Base-by-base conservation (phyloP, 164 flowering plant species). In the Vitis rotundifolia region DNA sequence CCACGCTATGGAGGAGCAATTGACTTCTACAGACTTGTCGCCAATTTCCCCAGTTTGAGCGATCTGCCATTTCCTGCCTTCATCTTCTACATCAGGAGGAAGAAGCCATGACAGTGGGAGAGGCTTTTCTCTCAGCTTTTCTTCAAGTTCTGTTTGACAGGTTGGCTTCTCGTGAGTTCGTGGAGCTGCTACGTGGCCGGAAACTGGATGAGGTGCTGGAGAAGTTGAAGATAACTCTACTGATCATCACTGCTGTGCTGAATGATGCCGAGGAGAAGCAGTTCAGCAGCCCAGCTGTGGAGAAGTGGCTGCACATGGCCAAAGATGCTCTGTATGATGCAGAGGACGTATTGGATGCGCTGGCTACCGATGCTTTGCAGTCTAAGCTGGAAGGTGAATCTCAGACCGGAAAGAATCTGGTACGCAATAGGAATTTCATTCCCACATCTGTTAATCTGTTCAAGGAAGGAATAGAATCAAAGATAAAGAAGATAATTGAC, bases 251-350 rank as follows among this genome's bases (percentile, higher is more conserved):
- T 7, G 71, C 78, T 0, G 47, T 68, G 13, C 69, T 77, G 11
- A 13, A 67, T 9, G 76, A 77, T 61, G 80, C 80, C 0, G 77
- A 77, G 58, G 71, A 58, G 31, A 70, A 70, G 66, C 72, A 73
- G 28, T 11, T 50, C 10, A 18, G 12, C 3, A 53, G 26, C 55
- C 56, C 13, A 0, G 44, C 66, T 19, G 71, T 73, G 12, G 31
- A 61, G 29, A 18, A 5, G 0, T 78, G 75, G 81, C 70, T 71
- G 3, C 7, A 53, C 9, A 29, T 31, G 26, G 63, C 64, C 22
- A 47, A 49, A 60, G 75, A 68, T 15, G 47, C 47, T 4, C 11
- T 47, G 8, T 67, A 51, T n/a, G 75, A 78, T 49, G 57, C 47
- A 8, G 81, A 78, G 22, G 75, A 67, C 52, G 0, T 71, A 2